phyloP scores from a whole-genome alignment of 129 eudicot genomes.

The Heracleum sosnowskyi region DNA sequence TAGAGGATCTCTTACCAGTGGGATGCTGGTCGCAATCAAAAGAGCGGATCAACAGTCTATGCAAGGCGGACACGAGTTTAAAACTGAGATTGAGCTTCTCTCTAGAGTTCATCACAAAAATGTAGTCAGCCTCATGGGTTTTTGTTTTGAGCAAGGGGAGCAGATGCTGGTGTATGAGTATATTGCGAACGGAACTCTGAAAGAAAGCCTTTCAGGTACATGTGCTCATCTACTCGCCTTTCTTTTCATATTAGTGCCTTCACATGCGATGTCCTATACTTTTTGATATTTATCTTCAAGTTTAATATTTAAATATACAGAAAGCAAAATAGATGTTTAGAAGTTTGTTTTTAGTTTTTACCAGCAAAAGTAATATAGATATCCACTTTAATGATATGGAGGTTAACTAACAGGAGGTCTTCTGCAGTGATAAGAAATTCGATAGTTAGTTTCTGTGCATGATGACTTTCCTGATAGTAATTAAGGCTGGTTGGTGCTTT shows the following conservation, averaged over 20 bases:
- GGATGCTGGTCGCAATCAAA: slow-evolving; percentile 60
- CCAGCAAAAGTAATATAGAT: neutral
- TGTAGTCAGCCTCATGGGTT: slow-evolving; percentile 63
- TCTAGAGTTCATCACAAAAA: slow-evolving; percentile 77
- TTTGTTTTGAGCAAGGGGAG: slow-evolving; percentile 67
- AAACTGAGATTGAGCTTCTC: slow-evolving; percentile 73
- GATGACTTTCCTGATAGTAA: no score
- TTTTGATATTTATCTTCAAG: neutral
- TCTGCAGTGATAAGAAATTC: no score
- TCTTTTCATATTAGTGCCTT: neutral
- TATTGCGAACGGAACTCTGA: slow-evolving; percentile 51
- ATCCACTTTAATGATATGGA: neutral
- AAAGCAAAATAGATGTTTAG: neutral
- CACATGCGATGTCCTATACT: no score
- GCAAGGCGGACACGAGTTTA: slow-evolving; percentile 65
- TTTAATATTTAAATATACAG: neutral
- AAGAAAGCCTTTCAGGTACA: slow-evolving; percentile 53
- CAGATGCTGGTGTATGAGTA: slow-evolving; percentile 68
- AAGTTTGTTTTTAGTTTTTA: neutral
- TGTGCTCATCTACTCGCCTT: neutral
- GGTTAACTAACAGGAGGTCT: neutral
- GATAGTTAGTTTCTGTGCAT: no score
- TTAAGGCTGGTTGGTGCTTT: no score
- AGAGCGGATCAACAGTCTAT: slow-evolving; percentile 53
- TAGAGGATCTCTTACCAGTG: slow-evolving; percentile 48